Percentiles rank a stretch among this genome's conserved stretches.
Conservation (phyloP, 371 early-diverging fungal genomes). For the Syncephalastrum sp. region DNA sequence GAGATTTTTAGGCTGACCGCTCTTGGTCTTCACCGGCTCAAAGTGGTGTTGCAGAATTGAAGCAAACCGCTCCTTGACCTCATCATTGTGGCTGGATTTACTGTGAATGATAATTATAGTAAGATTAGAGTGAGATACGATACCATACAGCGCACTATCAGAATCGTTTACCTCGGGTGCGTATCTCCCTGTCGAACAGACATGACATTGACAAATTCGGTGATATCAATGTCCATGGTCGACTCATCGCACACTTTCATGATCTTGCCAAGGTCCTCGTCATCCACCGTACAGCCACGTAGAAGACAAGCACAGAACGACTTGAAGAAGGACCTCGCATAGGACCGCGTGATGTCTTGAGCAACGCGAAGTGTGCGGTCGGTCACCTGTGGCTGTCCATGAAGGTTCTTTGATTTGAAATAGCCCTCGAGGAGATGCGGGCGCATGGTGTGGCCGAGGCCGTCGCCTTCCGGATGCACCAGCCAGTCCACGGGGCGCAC, state of each 20-base stretch:
- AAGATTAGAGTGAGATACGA: slow-evolving; percentile 13
- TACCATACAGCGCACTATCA: neutral
- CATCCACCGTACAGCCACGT: slow-evolving; percentile 54
- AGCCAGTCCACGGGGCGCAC: slow-evolving; percentile 26
- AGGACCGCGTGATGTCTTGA: slow-evolving; percentile 38
- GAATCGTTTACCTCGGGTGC: slow-evolving; percentile 32
- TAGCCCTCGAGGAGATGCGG: slow-evolving; percentile 37
- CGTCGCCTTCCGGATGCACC: slow-evolving; percentile 37
- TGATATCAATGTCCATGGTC: slow-evolving; percentile 68
- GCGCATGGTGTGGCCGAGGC: slow-evolving; percentile 31
- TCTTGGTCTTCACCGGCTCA: slow-evolving; percentile 48
- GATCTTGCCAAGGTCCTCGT: slow-evolving; percentile 57
- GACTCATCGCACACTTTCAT: slow-evolving; percentile 60
- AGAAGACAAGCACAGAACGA: slow-evolving; percentile 65
- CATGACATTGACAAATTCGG: slow-evolving; percentile 67
- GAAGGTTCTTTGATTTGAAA: slow-evolving; percentile 17
- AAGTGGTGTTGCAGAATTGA: slow-evolving; percentile 63
- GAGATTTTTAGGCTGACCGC: slow-evolving; percentile 35
- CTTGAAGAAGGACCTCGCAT: slow-evolving; percentile 60
- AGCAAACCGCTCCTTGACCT: slow-evolving; percentile 46
- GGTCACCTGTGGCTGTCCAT: slow-evolving; percentile 21
- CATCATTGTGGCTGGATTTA: slow-evolving; percentile 3
- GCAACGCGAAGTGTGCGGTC: slow-evolving; percentile 35
- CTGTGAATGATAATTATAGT: neutral
- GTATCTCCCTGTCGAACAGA: slow-evolving; percentile 43